Percentiles rank a stretch among this genome's conserved stretches.
Evolutionary conservation across 805 yeast genomes (phyloP).

Genomic region (Ogataea methylovora): DNA sequence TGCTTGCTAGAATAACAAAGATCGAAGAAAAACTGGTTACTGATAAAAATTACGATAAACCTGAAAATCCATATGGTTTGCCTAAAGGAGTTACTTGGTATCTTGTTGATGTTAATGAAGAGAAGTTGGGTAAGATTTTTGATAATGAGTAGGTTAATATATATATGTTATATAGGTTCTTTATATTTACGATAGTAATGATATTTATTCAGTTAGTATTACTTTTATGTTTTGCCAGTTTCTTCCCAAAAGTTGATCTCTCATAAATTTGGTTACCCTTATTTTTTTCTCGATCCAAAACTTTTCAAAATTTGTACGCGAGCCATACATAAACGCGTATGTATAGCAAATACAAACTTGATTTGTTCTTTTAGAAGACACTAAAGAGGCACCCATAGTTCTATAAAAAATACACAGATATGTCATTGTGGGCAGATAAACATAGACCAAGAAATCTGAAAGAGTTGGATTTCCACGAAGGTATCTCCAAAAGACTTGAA

Average conservation of each 20-base stretch:
- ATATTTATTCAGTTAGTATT: neutral
- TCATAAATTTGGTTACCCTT: no score
- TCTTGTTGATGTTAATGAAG: constrained; percentile 47
- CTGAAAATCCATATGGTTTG: constrained; percentile 59
- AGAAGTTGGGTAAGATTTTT: constrained; percentile 9
- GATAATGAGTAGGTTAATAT: neutral
- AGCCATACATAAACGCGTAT: no score
- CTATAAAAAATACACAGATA: constrained; percentile 16
- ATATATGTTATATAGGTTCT: no score
- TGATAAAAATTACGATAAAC: constrained; percentile 29
- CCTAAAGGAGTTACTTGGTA: constrained; percentile 60
- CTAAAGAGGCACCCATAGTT: no score
- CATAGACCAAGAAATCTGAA: constrained; percentile 71
- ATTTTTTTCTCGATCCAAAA: no score
- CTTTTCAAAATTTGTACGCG: no score
- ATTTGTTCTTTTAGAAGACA: no score
- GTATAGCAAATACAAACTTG: no score
- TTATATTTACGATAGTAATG: neutral
- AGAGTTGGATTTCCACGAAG: constrained; percentile 57
- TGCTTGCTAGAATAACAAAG: constrained; percentile 61
- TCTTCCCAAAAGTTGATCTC: no score
- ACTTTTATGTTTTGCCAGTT: no score
- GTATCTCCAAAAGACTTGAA: constrained; percentile 53
- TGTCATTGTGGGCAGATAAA: constrained; percentile 97
- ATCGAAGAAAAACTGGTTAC: constrained; percentile 50